Base-by-base conservation (phyloP, 2,329 filamentous ascomycete genomes). In the Colletotrichum eremochloae region DNA sequence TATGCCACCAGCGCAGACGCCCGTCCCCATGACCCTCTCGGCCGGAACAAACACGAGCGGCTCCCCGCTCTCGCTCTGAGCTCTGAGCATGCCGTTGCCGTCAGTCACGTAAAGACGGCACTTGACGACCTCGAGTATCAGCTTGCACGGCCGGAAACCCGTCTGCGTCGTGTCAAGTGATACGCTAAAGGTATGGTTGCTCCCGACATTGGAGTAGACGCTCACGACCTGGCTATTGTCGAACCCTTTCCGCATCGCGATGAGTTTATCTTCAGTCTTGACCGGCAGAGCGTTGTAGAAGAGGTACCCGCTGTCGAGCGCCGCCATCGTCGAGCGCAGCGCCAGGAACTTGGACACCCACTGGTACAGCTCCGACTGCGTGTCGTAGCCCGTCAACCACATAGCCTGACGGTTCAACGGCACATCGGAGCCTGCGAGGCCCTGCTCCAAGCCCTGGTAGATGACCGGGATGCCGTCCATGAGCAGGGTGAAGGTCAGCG, bases 381-480 rank as follows among this genome's bases (percentile, higher is more conserved):
- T 86, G 72, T 82, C 76, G 78, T 86, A 91, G 8, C 80, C 80
- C 14, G 86, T 87, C 14, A 85, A 79, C 90, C 89, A 91, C 53
- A 88, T 82, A 9, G 89, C 87, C 76, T 91, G 88, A n/a, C 89
- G 87, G 76, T 87, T 86, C 63, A 83, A 84, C 0, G 84, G 80
- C 11, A 88, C 88, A 57, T 80, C 80, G 48, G 79, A 82, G n/a
- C 83, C 84, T 2, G 82, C 78, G 77, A 86, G 90, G 72, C 87
- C 88, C 76, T 92, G 90, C 79, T 92, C 91, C 73, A 90, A 88
- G 38, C 90, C 91, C 75, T 91, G 86, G 79, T 92, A 93, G 44
- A 92, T 84, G 67, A 91, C 89, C 1, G 90, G 90, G 50, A 92
- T 88, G 29, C 90, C 90, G 67, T 91, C 84, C 2, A 83, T 82